A percentile compares a stretch with the other conserved stretches of the same genome.
phyloP scores from a whole-genome alignment of 1,284 basidiomycete species.

The Pholiota adiposa region DNA sequence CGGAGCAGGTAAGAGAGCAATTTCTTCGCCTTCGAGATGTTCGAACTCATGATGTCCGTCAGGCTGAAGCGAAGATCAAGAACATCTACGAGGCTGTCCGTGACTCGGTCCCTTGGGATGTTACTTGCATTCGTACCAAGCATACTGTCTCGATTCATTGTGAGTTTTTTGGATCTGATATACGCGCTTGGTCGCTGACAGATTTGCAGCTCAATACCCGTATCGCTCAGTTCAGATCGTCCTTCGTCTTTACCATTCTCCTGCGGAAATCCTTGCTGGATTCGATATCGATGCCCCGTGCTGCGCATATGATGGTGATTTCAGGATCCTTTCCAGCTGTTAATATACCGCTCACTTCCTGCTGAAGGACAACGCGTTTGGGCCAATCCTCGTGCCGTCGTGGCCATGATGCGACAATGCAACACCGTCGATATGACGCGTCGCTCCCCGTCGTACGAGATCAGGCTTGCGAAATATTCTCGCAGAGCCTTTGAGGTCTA shows the following conservation, averaged over 20 bases:
- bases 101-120: slow-evolving; percentile 67
- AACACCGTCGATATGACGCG: slow-evolving; percentile 63
- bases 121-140: slow-evolving; percentile 64
- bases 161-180: slow-evolving; percentile 27
- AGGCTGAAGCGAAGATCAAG: slow-evolving; percentile 62
- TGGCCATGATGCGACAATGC: slow-evolving; percentile 64
- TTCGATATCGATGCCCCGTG: slow-evolving; percentile 66
- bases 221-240: slow-evolving; percentile 63
- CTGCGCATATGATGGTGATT: slow-evolving; percentile 54
- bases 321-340: background rate
- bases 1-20: slow-evolving; percentile 44
- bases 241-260: slow-evolving; percentile 56
- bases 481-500: slow-evolving; percentile 57
- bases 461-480: slow-evolving; percentile 60
- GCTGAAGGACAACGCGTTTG: slow-evolving; percentile 46
- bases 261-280: slow-evolving; percentile 62
- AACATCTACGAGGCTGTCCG: slow-evolving; percentile 62
- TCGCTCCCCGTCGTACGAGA: slow-evolving; percentile 65
- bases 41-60: slow-evolving; percentile 3
- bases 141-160: slow-evolving; percentile 67
- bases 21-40: background rate
- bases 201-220: slow-evolving; percentile 39
- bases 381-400: slow-evolving; percentile 57
- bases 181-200: background rate
- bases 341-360: background rate